A percentile compares a stretch with the other conserved stretches of the same genome.
Evolutionary conservation across 306 rosid genomes (phyloP).

Genomic region (Lupinus albus): DNA sequence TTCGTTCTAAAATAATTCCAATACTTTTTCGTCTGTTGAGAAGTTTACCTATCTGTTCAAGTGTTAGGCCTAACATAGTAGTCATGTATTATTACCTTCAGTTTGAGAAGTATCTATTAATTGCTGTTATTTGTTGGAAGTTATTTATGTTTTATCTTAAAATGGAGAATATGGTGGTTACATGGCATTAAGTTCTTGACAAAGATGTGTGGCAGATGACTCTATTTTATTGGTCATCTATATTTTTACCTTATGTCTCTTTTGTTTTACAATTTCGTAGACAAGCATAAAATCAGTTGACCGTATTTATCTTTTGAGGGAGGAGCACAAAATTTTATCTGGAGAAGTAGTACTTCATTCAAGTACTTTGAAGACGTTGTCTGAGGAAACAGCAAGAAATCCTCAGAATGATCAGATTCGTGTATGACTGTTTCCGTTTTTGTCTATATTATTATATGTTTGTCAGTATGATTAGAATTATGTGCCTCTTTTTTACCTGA

Average conservation of each 20-base stretch:
- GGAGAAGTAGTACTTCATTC: slow-evolving; percentile 95
- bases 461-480: slow-evolving; percentile 20
- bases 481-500: slow-evolving; percentile 41
- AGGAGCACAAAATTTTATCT: slow-evolving; percentile 82
- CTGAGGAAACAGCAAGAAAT: slow-evolving; percentile 72
- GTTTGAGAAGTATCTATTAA: slow-evolving; percentile 31
- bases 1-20: background rate
- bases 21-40: slow-evolving; percentile 17
- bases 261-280: slow-evolving; percentile 45
- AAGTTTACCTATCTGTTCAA: slow-evolving; percentile 9
- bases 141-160: slow-evolving; percentile 24
- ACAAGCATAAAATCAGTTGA: slow-evolving; percentile 79
- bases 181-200: background rate
- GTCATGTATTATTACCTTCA: slow-evolving; percentile 16
- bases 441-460: slow-evolving; percentile 16
- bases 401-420: slow-evolving; percentile 74
- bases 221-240: slow-evolving; percentile 16
- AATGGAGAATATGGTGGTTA: slow-evolving; percentile 21
- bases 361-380: slow-evolving; percentile 85
- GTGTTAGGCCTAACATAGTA: slow-evolving; percentile 8
- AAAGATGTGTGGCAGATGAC: slow-evolving; percentile 3
- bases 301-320: slow-evolving; percentile 86
- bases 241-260: slow-evolving; percentile 35
- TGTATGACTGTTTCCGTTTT: slow-evolving; percentile 47
- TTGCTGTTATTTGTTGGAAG: slow-evolving; percentile 23